Percentiles rank a stretch among this genome's conserved stretches.
Conservation (phyloP, 1,139 yeast genomes). For the Kodamaea arcana region DNA sequence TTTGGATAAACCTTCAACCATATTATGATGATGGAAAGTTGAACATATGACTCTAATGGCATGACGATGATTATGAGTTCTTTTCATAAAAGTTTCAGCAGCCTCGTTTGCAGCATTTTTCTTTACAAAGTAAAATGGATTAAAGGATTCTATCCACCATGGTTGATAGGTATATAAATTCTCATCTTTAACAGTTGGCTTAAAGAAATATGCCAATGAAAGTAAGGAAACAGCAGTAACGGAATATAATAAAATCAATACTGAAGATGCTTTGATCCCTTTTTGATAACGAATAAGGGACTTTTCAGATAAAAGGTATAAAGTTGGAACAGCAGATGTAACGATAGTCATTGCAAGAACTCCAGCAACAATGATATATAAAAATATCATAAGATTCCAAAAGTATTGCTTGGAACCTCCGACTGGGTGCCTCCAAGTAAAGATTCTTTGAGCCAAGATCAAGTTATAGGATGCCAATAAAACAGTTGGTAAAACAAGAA, state of each 20-base stretch:
- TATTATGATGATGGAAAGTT: slow-evolving; percentile 38
- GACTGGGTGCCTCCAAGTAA: slow-evolving; percentile 47
- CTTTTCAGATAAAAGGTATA: slow-evolving; percentile 22
- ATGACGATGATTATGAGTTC: slow-evolving; percentile 42
- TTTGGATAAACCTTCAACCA: slow-evolving; percentile 40
- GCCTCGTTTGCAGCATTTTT: slow-evolving; percentile 37
- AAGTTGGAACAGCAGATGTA: slow-evolving; percentile 34
- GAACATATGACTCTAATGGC: slow-evolving; percentile 45
- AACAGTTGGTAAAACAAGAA: slow-evolving; percentile 32
- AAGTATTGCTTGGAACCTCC: slow-evolving; percentile 40
- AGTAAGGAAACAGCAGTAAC: slow-evolving; percentile 35
- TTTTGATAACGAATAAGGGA: slow-evolving; percentile 23
- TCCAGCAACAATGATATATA: slow-evolving; percentile 28
- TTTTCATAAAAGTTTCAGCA: slow-evolving; percentile 39
- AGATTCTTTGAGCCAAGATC: slow-evolving; percentile 39
- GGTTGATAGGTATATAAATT: slow-evolving; percentile 43
- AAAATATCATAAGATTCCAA: slow-evolving; percentile 30
- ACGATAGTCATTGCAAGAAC: slow-evolving; percentile 31
- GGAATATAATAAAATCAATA: slow-evolving; percentile 31
- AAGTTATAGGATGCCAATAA: slow-evolving; percentile 35
- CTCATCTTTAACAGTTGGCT: slow-evolving; percentile 41
- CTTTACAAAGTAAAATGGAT: slow-evolving; percentile 40
- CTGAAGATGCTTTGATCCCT: slow-evolving; percentile 28
- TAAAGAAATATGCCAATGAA: slow-evolving; percentile 37
- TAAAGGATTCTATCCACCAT: slow-evolving; percentile 46